Conservation (phyloP, 169 alveolate species). For the Plasmodium vinckei region DNA sequence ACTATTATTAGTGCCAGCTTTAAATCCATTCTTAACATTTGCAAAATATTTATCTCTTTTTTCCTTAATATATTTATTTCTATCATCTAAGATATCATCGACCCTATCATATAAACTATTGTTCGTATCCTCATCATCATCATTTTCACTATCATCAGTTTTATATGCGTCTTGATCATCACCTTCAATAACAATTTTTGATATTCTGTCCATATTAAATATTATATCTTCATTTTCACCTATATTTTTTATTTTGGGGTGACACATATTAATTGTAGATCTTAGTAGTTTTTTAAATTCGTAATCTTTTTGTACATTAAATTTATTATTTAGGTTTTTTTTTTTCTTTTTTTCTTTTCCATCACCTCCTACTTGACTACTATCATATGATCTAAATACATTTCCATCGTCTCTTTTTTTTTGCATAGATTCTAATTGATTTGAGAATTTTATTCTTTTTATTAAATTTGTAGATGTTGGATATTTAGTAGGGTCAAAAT, state of each 20-base stretch:
- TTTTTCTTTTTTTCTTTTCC: not conserved
- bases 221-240: conserved; percentile 52
- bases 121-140: not conserved
- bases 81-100: conserved; percentile 49
- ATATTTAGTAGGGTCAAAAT: not conserved
- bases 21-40: not conserved
- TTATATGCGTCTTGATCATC: not conserved
- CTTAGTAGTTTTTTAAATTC: conserved; percentile 37
- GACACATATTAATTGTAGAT: conserved; percentile 56
- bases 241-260: conserved; percentile 43
- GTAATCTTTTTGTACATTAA: conserved; percentile 14
- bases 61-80: conserved; percentile 53
- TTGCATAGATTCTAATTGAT: conserved; percentile 4
- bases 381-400: not conserved
- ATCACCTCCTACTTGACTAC: not conserved
- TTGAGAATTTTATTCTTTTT: conserved; percentile 24
- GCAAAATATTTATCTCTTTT: conserved; percentile 29
- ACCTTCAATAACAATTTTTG: conserved; percentile 38
- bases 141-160: conserved; percentile 11
- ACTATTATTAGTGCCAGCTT: not conserved
- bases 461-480: not conserved
- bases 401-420: too few species aligned
- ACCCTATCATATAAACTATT: conserved; percentile 61
- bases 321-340: not conserved
- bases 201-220: conserved; percentile 52